phyloP scores from a whole-genome alignment of 2,329 filamentous ascomycete genomes.

The Calonectria leucothoes region DNA sequence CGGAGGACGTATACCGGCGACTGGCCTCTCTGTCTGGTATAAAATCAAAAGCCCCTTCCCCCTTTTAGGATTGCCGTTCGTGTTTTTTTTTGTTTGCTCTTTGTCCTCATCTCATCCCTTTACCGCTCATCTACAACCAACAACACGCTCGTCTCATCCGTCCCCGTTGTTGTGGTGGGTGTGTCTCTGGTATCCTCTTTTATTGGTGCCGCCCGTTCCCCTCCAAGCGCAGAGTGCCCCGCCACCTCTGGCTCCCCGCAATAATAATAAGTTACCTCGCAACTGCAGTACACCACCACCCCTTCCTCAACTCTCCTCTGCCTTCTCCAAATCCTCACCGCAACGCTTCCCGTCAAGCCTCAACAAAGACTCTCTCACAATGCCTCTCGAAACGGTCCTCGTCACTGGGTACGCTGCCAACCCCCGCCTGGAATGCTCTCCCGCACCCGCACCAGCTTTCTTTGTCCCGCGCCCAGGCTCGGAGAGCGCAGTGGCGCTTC shows the following conservation, averaged over 20 bases:
- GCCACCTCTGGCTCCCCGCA: slow-evolving; percentile 11
- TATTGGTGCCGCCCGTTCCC: slow-evolving; percentile 11
- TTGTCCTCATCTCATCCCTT: not conserved
- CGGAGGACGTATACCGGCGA: not conserved
- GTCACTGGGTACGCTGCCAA: slow-evolving; percentile 79
- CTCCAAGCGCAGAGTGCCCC: slow-evolving; percentile 9
- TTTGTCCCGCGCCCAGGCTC: slow-evolving; percentile 4
- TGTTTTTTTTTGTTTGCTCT: not conserved
- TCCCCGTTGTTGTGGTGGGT: not conserved
- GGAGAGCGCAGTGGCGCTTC: slow-evolving; percentile 14
- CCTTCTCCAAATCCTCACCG: slow-evolving; percentile 28
- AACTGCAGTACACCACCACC: slow-evolving; percentile 21
- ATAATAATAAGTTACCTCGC: slow-evolving; percentile 2
- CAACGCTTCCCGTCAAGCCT: slow-evolving; percentile 25
- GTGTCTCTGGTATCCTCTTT: slow-evolving; percentile 10
- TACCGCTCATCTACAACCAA: not conserved
- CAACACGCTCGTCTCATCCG: not conserved
- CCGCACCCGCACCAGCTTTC: not conserved
- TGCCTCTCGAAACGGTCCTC: slow-evolving; percentile 89
- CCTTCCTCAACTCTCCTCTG: not conserved
- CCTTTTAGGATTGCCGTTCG: not conserved
- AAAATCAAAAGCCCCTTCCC: not conserved
- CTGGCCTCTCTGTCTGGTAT: not conserved
- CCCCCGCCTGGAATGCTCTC: slow-evolving; percentile 29
- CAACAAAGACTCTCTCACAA: slow-evolving; percentile 54